Evolutionary conservation across 2,329 filamentous ascomycete genomes (phyloP), one percentile per base, ranked within the genome.

Genomic region (Cercospora zeina): DNA sequence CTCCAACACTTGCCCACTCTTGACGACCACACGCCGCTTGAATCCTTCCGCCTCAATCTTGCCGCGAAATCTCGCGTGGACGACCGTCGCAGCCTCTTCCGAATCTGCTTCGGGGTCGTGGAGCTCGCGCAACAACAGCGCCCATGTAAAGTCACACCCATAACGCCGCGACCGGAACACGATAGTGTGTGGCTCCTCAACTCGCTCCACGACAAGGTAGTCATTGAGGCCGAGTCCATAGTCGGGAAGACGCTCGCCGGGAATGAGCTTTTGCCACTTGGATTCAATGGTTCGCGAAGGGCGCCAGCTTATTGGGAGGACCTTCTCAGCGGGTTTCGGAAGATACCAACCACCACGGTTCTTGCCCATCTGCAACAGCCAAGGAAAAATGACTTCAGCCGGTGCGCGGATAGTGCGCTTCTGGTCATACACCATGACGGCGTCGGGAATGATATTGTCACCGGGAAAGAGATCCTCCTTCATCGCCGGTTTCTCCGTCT

Each of bases 301-400:
- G 9, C 54, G 62, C 62, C 61, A 67, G 16, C 11, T 60, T 27
- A 33, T 7, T 8, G 67, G 67, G 33, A 69, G 36, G 16, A 62
- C 57, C 16, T 56, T 59, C 34, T 69, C 67, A 16, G 57, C 55
- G 7, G 55, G 53, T 3, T 37, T 19, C 9, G 67, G 67, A 21
- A 58, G 51, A 45, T 69, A 69, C 67, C 67, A 69, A 9, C 67
- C 67, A 8, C 61, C 66, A 27, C 67, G 66, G 24, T 64, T 62
- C 53, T 68, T 69, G 37, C 67, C 67, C 1, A 69, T 31, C 55
- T 68, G 67, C n/a, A 65, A 30, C 11, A 69, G 19, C 67, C 66
- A 68, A 1, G 66, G 66, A 24, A 60, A 69, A 14, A 68, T 59
- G 11, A 62, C 67, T 31, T 51, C n/a, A 2, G 58, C 59, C 11